Evolutionary conservation across 2,329 filamentous ascomycete species (phyloP), one percentile per base, ranked within the genome.

Genomic region (Claviceps lovelessii): DNA sequence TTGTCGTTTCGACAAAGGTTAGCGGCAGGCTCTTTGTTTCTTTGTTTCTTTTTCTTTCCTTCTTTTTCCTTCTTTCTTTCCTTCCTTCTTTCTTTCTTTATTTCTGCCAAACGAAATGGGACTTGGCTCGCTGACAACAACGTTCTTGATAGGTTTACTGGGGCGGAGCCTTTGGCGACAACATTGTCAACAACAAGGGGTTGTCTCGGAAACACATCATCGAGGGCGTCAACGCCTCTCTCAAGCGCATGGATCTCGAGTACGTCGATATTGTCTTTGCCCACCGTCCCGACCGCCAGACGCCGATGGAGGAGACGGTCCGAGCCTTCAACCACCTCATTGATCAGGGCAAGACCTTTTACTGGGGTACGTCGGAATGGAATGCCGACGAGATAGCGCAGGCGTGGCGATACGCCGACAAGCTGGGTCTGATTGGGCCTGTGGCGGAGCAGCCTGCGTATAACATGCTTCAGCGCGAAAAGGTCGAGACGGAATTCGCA

Each of bases 361-460:
- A 86, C 72, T 85, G 82, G 82, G 83, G 82, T 46, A 86, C 82
- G 0, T 84, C 80, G 0, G 80, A 85, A 66, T 86, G 83, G 82
- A 76, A 73, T 57, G 80, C 83, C 47, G 76, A 78, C 56, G 81
- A 85, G 70, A 85, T 86, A 63, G 76, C 77, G 6, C 74, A 80
- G 56, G 83, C 83, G 0, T 80, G 78, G 72, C 72, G 78, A 15
- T 73, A 80, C 57, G 79, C 83, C 39, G 80, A 84, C 60, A 75
- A 73, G 59, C 73, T 85, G 9, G 73, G 76, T 15, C 71, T 86
- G 45, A 76, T 85, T 57, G 81, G 79, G 8, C 83, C 83, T 3
- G 61, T 84, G 37, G 78, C 84, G 68, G 83, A 86, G 67, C 83
- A 86, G 69, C 82, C 82, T 1, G 72, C 77, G 52, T 85, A 86